These are phyloP conservation scores for Ogataea haglerorum DNA, from an alignment of 805 yeast species.

Conservation along the genomic window DNA sequence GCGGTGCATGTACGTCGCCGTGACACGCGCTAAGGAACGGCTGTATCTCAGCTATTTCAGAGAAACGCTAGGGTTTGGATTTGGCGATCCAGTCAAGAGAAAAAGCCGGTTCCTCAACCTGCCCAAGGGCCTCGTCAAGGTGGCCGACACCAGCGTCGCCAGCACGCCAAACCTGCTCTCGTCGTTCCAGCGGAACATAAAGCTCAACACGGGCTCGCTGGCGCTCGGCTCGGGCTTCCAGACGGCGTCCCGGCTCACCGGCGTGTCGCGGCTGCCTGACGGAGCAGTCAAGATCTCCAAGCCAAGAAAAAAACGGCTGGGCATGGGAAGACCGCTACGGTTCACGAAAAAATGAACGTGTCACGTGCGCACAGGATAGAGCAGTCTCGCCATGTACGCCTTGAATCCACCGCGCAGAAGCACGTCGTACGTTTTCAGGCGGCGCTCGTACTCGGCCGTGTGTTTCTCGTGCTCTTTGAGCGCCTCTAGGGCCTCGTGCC, in stretches of 20 bases:
- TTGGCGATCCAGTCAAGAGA: slow-evolving; percentile 9
- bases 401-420: slow-evolving; percentile 11
- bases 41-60: slow-evolving; percentile 24
- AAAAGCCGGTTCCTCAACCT: slow-evolving; percentile 13
- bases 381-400: slow-evolving; percentile 20
- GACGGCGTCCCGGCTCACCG: not conserved
- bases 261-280: not conserved
- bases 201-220: not conserved
- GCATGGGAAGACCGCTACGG: slow-evolving; percentile 28
- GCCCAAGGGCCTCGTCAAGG: slow-evolving; percentile 6
- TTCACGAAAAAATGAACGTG: slow-evolving; percentile 10
- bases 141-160: not conserved
- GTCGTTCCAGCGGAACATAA: not conserved
- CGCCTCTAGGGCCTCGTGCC: slow-evolving; percentile 10
- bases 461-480: not conserved
- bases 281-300: not conserved
- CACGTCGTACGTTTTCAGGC: not conserved
- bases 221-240: slow-evolving; percentile 1
- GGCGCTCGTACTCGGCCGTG: not conserved
- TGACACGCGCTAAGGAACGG: slow-evolving; percentile 70
- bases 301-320: slow-evolving; percentile 22
- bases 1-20: slow-evolving; percentile 82
- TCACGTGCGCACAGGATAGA: slow-evolving; percentile 25
- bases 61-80: slow-evolving; percentile 17
- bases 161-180: not conserved